Percentiles rank a stretch among this genome's conserved stretches.
phyloP scores from a whole-genome alignment of 140 eudicot species.

The Ambrosia hybrid region DNA sequence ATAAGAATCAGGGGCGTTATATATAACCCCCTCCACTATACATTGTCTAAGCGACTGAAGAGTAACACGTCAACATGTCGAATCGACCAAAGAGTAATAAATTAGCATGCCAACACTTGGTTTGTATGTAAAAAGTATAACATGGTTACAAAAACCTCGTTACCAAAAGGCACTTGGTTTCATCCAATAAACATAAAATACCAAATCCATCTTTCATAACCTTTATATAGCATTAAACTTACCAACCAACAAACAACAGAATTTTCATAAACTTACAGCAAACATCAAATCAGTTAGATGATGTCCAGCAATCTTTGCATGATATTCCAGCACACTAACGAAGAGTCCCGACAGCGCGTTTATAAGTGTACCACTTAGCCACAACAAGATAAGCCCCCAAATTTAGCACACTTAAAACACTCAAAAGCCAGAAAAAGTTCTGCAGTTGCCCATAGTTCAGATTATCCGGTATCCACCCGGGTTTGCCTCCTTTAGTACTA shows the following conservation, averaged over 20 bases:
- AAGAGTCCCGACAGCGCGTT: slow-evolving; percentile 53
- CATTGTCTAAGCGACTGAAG: too few species aligned
- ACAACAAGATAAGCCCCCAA: slow-evolving; percentile 53
- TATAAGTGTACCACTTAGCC: slow-evolving; percentile 72
- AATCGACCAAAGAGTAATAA: too few species aligned
- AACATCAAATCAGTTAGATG: slow-evolving; percentile 12
- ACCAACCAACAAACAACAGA: neutral
- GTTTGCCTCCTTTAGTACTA: slow-evolving; percentile 50
- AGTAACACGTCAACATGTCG: too few species aligned
- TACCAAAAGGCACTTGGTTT: too few species aligned
- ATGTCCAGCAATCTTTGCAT: slow-evolving; percentile 5
- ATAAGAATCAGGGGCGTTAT: too few species aligned
- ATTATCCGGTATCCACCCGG: slow-evolving; percentile 79
- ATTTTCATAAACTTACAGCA: slow-evolving; percentile 3
- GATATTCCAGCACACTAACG: slow-evolving; percentile 23
- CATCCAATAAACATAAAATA: neutral
- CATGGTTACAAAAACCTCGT: too few species aligned
- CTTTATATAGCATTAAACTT: neutral
- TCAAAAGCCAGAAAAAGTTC: slow-evolving; percentile 70
- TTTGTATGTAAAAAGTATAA: too few species aligned
- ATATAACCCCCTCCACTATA: too few species aligned
- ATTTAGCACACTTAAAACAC: slow-evolving; percentile 51
- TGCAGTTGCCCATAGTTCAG: slow-evolving; percentile 57
- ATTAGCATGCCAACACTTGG: too few species aligned
- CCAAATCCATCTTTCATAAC: slow-evolving; percentile 5